A percentile compares a stretch with the other conserved stretches of the same genome.
Evolutionary conservation across 2,329 filamentous ascomycete species (phyloP).

Genomic region (Diaporthe citriasiana): DNA sequence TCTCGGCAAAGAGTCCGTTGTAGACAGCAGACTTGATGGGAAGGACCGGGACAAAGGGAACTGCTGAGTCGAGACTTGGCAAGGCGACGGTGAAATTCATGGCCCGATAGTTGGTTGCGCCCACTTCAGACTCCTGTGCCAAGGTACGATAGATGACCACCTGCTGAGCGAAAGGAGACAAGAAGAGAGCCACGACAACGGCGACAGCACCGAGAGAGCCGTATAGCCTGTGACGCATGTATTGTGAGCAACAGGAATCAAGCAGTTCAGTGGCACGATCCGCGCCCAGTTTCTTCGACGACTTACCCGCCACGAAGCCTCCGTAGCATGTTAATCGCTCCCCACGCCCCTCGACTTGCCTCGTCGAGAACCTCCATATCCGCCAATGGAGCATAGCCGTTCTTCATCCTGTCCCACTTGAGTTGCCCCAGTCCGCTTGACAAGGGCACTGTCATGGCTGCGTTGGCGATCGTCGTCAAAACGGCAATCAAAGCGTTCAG

Average conservation of each 20-base stretch:
- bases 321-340: constrained; percentile 49
- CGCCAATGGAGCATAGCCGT: constrained; percentile 47
- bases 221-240: constrained; percentile 42
- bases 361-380: constrained; percentile 53
- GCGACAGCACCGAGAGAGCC: constrained; percentile 50
- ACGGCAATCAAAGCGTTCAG: constrained; percentile 52
- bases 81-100: constrained; percentile 49
- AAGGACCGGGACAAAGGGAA: constrained; percentile 51
- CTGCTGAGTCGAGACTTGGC: constrained; percentile 44
- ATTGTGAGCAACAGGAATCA: neutral
- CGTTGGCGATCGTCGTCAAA: constrained; percentile 49
- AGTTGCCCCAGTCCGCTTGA: constrained; percentile 51
- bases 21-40: constrained; percentile 53
- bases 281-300: neutral
- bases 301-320: constrained; percentile 49
- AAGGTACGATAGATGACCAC: constrained; percentile 49
- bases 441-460: constrained; percentile 49
- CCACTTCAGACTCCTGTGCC: constrained; percentile 39
- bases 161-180: constrained; percentile 52
- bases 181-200: constrained; percentile 48
- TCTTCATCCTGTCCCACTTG: constrained; percentile 53
- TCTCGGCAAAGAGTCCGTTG: constrained; percentile 53
- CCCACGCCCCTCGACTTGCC: constrained; percentile 51
- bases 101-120: constrained; percentile 49
- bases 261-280: neutral